Evolutionary conservation across 2,329 filamentous ascomycete species (phyloP), one percentile per base, ranked within the genome.

Genomic region (Aureobasidium sp.): DNA sequence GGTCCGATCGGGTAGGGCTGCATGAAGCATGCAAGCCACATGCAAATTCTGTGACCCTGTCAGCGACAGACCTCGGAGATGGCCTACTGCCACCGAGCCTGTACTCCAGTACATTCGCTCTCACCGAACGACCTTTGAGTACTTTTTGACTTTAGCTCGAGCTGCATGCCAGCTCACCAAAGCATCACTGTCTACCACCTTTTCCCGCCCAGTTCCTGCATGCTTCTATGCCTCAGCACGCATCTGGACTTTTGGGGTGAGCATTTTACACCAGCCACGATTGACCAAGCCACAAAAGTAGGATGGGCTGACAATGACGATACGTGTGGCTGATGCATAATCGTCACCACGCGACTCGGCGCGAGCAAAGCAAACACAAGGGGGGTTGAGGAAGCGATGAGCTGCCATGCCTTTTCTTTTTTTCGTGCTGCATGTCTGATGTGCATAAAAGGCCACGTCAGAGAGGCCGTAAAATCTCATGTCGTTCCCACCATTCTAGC

Each of bases 1-100:
- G 55, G 55, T 58, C 55, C 23, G 23, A 40, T 40, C 55, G 42
- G 55, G 23, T 49, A 58, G 43, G 55, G 55, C 55, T 49, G 55
- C 55, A 49, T 49, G 51, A 13, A 27, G 37, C 31, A 57, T 57
- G 42, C 42, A 46, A 57, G 55, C 43, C 43, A 49, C 43, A 58
- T 33, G 25, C 21, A 53, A 27, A 38, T 35, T 11, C 33, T 31
- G 10, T 8, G 27, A 55, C 51, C 38, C 51, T 55, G 37, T 58
- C 38, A 55, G 51, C 51, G 13, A 31, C 51, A 25, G 7, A 49
- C 25, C 23, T 23, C 55, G 55, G 42, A 58, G 21, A 49, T 43
- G 33, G 9, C 55, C 42, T 58, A 58, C 55, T n/a, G 13, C 13
- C 33, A 53, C 50, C 33, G 37, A 53, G 6, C n/a, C 21, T 35